These are phyloP conservation scores for Nissolia schottii DNA, from an alignment of 306 rosid genomes.

Conservation along the genomic window DNA sequence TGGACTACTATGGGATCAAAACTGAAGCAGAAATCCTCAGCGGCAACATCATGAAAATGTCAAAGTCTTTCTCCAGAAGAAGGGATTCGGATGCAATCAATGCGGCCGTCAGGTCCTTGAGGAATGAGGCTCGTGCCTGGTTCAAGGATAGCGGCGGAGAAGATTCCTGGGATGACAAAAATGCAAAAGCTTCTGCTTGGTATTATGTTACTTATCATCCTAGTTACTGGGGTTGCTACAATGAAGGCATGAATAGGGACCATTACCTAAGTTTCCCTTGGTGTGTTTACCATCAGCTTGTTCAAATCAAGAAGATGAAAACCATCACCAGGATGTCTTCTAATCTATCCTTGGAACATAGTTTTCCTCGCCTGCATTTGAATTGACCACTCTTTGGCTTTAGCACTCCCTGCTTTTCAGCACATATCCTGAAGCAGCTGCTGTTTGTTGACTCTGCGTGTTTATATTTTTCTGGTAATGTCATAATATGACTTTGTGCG, in stretches of 20 bases:
- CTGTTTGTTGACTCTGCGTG: neutral
- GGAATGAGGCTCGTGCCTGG: slow-evolving; percentile 78
- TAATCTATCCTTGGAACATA: neutral
- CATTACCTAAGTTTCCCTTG: slow-evolving; percentile 79
- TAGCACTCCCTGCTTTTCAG: neutral
- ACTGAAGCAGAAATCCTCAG: slow-evolving; percentile 75
- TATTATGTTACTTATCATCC: slow-evolving; percentile 76
- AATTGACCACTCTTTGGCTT: slow-evolving; percentile 1
- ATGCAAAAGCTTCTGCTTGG: slow-evolving; percentile 93
- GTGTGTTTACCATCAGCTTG: slow-evolving; percentile 57
- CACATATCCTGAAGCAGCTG: neutral
- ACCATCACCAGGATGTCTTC: slow-evolving; percentile 15
- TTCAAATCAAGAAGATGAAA: slow-evolving; percentile 51
- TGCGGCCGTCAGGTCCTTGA: slow-evolving; percentile 57
- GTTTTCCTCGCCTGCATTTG: neutral
- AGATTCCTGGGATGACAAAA: slow-evolving; percentile 29
- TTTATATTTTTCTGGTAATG: neutral
- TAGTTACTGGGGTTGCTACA: slow-evolving; percentile 47
- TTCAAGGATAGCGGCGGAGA: slow-evolving; percentile 44
- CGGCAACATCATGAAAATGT: slow-evolving; percentile 61
- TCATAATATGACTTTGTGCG: neutral
- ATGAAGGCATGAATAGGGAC: slow-evolving; percentile 52
- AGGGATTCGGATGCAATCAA: slow-evolving; percentile 57
- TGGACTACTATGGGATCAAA: slow-evolving; percentile 77
- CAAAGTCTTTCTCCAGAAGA: slow-evolving; percentile 51